Evolutionary conservation across 805 yeast genomes (phyloP).

Genomic region (Sugiyamaella marilandica): DNA sequence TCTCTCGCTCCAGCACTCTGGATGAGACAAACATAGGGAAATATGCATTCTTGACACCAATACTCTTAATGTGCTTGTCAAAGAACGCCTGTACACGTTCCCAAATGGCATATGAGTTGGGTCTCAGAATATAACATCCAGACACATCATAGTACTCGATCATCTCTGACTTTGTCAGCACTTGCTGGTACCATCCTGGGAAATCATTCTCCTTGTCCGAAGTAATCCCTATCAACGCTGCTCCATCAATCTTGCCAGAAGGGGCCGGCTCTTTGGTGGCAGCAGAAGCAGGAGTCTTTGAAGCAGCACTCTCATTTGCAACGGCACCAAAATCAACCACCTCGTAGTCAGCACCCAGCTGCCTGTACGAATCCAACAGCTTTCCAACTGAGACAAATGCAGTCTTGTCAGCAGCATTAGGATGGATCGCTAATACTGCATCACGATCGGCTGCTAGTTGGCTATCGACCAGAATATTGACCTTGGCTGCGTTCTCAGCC

Average conservation of each 20-base stretch:
- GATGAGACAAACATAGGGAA: slow-evolving; percentile 98
- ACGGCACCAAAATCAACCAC: slow-evolving; percentile 29
- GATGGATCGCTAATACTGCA: slow-evolving; percentile 27
- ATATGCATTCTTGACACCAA: slow-evolving; percentile 92
- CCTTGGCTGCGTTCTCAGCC: slow-evolving; percentile 47
- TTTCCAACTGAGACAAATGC: slow-evolving; percentile 38
- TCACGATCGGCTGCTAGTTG: slow-evolving; percentile 30
- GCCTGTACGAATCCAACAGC: slow-evolving; percentile 39
- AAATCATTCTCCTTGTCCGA: slow-evolving; percentile 89
- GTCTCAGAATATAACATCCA: slow-evolving; percentile 97
- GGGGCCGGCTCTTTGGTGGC: slow-evolving; percentile 24
- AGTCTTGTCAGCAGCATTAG: slow-evolving; percentile 30
- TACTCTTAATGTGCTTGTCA: slow-evolving; percentile 68
- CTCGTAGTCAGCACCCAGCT: slow-evolving; percentile 41
- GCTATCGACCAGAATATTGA: slow-evolving; percentile 58
- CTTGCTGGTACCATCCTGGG: slow-evolving; percentile 96
- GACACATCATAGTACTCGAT: slow-evolving; percentile 97
- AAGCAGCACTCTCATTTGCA: slow-evolving; percentile 35
- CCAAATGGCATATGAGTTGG: slow-evolving; percentile 93
- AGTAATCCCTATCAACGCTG: slow-evolving; percentile 92
- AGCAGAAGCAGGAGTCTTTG: slow-evolving; percentile 34
- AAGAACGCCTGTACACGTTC: slow-evolving; percentile 88
- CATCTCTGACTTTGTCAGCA: slow-evolving; percentile 95
- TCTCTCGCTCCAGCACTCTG: slow-evolving; percentile 90
- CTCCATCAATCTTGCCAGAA: slow-evolving; percentile 64